Conservation (phyloP, 176 grass and related monocot species). For the Hsuehochloa calcarea region DNA sequence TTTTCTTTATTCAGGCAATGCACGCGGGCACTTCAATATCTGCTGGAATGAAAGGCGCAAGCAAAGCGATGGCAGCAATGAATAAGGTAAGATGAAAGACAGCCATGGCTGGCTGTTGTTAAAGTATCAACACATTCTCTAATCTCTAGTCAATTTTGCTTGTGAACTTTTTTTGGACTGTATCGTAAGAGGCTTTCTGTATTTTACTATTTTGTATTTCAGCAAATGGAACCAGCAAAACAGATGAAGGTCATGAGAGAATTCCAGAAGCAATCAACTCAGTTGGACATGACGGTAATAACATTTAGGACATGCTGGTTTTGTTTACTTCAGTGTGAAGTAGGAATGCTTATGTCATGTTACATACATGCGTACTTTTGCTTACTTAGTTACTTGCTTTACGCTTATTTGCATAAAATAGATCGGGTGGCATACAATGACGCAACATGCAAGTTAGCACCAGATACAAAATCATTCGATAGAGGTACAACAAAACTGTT, state of each 20-base stretch:
- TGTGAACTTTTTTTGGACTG: slow-evolving; percentile 2
- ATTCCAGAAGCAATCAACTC: slow-evolving; percentile 94
- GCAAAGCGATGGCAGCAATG: slow-evolving; percentile 99
- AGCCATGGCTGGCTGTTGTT: slow-evolving; percentile 28
- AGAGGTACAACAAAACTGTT: not conserved
- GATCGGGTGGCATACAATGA: not conserved
- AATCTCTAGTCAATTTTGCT: slow-evolving; percentile 18
- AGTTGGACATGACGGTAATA: slow-evolving; percentile 98
- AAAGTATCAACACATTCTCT: not conserved
- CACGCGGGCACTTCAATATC: slow-evolving; percentile 96
- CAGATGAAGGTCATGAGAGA: slow-evolving; percentile 94
- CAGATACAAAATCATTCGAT: not conserved
- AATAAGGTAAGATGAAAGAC: slow-evolving; percentile 70
- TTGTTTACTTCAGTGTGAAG: slow-evolving; percentile 17
- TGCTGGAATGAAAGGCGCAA: slow-evolving; percentile 99
- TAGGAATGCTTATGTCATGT: not conserved
- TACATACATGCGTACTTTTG: not conserved
- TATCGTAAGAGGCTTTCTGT: slow-evolving; percentile 17
- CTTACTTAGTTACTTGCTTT: not conserved
- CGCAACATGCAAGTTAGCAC: not conserved
- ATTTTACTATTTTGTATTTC: slow-evolving; percentile 32
- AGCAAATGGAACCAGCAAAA: slow-evolving; percentile 97
- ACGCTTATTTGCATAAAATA: not conserved
- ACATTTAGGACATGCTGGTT: not conserved
- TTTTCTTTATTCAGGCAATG: slow-evolving; percentile 74